Evolutionary conservation across 2,329 filamentous ascomycete species (phyloP).

Genomic region (Alternaria arborescens): DNA sequence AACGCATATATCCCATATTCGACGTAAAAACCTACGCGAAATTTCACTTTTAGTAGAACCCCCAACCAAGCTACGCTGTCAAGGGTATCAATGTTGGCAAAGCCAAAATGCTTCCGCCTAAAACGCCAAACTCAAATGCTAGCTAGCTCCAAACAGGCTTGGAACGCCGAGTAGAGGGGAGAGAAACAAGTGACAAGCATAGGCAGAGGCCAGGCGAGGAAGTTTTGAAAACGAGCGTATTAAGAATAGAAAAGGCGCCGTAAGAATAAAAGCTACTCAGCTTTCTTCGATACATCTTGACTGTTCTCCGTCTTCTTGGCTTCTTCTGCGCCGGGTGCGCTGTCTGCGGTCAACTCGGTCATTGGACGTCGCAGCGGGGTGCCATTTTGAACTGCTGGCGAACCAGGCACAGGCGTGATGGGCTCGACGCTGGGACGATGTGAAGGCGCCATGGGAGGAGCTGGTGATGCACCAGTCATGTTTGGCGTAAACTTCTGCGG

Average conservation of each 20-base stretch:
- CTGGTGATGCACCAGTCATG: conserved; percentile 31
- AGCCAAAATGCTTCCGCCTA: conserved; percentile 5
- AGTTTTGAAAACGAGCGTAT: background rate
- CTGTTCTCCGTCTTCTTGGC: conserved; percentile 14
- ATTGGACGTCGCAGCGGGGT: conserved; percentile 31
- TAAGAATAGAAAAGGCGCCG: background rate
- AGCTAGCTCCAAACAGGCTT: background rate
- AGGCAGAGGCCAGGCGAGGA: background rate
- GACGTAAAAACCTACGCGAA: conserved; percentile 3
- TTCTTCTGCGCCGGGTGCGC: conserved; percentile 20
- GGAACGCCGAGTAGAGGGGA: background rate
- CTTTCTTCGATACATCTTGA: background rate
- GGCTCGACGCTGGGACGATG: conserved; percentile 49
- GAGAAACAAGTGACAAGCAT: background rate
- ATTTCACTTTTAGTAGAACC: conserved; percentile 14
- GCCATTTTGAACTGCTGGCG: conserved; percentile 41
- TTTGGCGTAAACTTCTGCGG: conserved; percentile 42
- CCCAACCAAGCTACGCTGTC: conserved; percentile 19
- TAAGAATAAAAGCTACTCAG: conserved; percentile 13
- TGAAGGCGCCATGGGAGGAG: conserved; percentile 23
- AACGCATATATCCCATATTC: conserved; percentile 9
- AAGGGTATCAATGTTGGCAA: conserved; percentile 10
- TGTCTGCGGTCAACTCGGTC: conserved; percentile 25
- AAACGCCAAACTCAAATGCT: conserved; percentile 5
- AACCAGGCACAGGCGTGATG: conserved; percentile 47